Conservation (phyloP, 306 rosid species). For the Fragaria ananassa region DNA sequence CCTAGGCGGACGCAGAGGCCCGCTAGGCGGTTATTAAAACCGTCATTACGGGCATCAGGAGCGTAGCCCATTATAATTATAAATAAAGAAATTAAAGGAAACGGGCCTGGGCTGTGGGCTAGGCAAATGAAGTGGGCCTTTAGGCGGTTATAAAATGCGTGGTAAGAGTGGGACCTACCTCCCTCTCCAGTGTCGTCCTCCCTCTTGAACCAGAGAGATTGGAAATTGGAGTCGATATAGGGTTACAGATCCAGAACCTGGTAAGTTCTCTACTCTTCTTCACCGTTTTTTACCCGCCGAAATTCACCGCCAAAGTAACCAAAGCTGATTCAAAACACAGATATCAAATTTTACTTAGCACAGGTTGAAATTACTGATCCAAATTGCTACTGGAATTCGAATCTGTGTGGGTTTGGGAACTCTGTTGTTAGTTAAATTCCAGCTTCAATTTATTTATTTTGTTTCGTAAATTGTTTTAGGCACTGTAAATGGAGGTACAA, state of each 20-base stretch:
- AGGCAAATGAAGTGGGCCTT: too few species aligned
- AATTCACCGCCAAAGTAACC: not conserved
- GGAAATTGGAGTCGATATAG: not conserved
- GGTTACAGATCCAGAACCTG: not conserved
- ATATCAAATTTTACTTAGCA: not conserved
- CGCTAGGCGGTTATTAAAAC: too few species aligned
- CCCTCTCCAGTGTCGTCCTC: too few species aligned
- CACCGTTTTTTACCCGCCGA: not conserved
- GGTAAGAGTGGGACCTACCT: too few species aligned
- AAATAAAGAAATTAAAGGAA: too few species aligned
- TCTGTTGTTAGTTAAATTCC: not conserved
- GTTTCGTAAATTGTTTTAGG: not conserved
- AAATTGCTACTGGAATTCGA: not conserved
- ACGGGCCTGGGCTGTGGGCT: too few species aligned
- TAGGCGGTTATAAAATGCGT: too few species aligned
- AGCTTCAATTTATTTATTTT: not conserved
- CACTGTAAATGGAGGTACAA: slow-evolving; percentile 46
- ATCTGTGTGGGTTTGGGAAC: not conserved
- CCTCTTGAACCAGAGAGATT: too few species aligned
- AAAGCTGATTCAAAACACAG: not conserved
- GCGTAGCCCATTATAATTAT: not conserved
- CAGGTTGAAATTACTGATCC: not conserved
- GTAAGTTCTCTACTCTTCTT: not conserved
- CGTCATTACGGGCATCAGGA: too few species aligned
- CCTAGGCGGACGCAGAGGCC: too few species aligned